phyloP scores from a whole-genome alignment of 1,284 basidiomycete species.

The Ustilago nuda region DNA sequence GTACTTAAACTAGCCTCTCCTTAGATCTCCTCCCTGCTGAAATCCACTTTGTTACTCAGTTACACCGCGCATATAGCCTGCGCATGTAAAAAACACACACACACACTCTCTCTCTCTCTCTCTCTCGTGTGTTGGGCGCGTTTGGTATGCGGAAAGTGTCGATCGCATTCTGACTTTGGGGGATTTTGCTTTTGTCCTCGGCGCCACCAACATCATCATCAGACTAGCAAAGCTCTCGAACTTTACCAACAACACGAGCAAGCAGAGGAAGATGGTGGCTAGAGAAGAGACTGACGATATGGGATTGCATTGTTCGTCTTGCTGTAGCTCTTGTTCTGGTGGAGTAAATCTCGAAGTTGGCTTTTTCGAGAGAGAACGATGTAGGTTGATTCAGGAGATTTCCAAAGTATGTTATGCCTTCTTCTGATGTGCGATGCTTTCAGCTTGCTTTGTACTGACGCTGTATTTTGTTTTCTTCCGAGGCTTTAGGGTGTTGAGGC shows the following conservation, averaged over 20 bases:
- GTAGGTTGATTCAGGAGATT: slow-evolving; percentile 36
- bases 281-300: too few relatives aligned
- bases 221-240: too few relatives aligned
- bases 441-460: neutral
- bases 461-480: neutral
- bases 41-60: too few relatives aligned
- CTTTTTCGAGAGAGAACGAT: slow-evolving; percentile 32
- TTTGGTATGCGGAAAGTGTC: slow-evolving; percentile 1
- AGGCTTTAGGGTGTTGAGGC: slow-evolving; percentile 91
- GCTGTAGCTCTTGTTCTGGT: neutral
- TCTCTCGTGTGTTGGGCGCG: too few relatives aligned
- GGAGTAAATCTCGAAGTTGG: slow-evolving; percentile 4
- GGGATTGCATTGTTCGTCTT: too few relatives aligned
- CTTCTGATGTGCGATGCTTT: neutral
- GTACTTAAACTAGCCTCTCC: too few relatives aligned
- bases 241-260: too few relatives aligned
- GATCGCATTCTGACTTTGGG: neutral
- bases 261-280: too few relatives aligned
- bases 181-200: neutral
- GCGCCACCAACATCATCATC: slow-evolving; percentile 4
- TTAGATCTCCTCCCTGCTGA: too few relatives aligned
- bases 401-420: slow-evolving; percentile 24
- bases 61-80: too few relatives aligned
- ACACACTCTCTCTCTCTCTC: too few relatives aligned
- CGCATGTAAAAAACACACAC: too few relatives aligned